Evolutionary conservation across 345 rosid genomes (phyloP), one percentile per base, ranked within the genome.

Genomic region (Firmiana major): DNA sequence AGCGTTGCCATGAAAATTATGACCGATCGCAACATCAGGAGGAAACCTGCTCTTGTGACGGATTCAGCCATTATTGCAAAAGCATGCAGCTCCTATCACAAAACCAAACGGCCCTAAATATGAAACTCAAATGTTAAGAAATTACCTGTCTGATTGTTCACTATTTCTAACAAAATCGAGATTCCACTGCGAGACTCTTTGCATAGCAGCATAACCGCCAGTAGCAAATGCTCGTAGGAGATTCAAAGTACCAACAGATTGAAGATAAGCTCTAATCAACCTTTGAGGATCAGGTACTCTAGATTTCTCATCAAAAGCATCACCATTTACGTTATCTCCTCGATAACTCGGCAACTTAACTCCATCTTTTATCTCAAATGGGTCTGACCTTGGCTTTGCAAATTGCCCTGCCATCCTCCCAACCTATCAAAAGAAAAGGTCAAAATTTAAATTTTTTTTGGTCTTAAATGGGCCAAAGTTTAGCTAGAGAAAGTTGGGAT

Each of bases 351-450:
- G 90, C 0, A 89, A 83, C 84, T 87, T 83, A 74, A 89, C 88
- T 17, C 90, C 92, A 77, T 85, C 75, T 58, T 87, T 89, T 70
- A 42, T 78, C 87, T 89, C 90, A 38, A 87, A 87, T 0, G 86
- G 63, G 6, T 87, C 90, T 12, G 92, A 89, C 84, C 90, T 85
- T 0, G 92, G 92, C 82, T 89, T 89, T 8, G 90, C 92, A 75
- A 89, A 89, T 79, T 89, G 92, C 45, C 92, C 92, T 2, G 92
- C 92, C 92, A 89, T 87, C 84, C 90, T 84, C 53, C 92, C 92
- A 7, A 87, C 88, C 88, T 85, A 63, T 31, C 59, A 21, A 45
- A 16, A n/a, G n/a, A 16, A 62, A 34, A 38, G 0, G 71, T 1
- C 3, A 38, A 38, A 38, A 38, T 31, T 31, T 31, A 31, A 31